phyloP scores from a whole-genome alignment of 352 stramenopile species.

The Phytopythium litorale region DNA sequence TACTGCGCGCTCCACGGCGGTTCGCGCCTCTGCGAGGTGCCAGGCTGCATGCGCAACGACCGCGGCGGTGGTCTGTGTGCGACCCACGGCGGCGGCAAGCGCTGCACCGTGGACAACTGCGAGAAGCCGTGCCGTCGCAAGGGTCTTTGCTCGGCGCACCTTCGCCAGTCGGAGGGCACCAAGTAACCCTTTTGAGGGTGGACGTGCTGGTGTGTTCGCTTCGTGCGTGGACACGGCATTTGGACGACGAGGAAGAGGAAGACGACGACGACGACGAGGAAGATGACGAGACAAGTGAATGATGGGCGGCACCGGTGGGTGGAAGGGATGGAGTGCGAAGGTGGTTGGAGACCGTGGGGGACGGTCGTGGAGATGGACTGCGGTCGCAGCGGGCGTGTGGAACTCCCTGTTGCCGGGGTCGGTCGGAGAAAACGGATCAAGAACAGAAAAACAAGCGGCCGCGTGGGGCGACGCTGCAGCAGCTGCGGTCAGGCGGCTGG shows the following conservation, averaged over 20 bases:
- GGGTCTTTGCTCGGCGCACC: slow-evolving; percentile 41
- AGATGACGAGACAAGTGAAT: slow-evolving; percentile 7
- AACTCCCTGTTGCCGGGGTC: slow-evolving; percentile 2
- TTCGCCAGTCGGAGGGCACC: slow-evolving; percentile 25
- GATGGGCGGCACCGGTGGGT: slow-evolving; percentile 21
- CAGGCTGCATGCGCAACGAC: slow-evolving; percentile 59
- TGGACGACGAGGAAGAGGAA: slow-evolving; percentile 5
- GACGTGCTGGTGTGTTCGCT: background rate
- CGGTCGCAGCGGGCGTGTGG: slow-evolving; percentile 8
- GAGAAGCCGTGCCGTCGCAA: slow-evolving; percentile 43
- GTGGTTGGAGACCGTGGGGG: slow-evolving; percentile 13
- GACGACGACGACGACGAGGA: slow-evolving; percentile 5
- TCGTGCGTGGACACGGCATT: background rate
- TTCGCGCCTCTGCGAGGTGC: slow-evolving; percentile 54
- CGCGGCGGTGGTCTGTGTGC: slow-evolving; percentile 47
- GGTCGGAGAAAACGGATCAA: slow-evolving; percentile 1
- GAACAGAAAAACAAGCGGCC: background rate
- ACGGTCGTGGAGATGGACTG: background rate
- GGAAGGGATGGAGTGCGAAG: slow-evolving; percentile 3
- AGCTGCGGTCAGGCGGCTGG: background rate
- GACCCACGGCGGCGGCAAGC: slow-evolving; percentile 77
- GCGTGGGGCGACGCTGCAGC: background rate
- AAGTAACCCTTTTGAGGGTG: slow-evolving; percentile 14
- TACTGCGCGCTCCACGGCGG: slow-evolving; percentile 81
- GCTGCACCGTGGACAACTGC: slow-evolving; percentile 61